phyloP scores from a whole-genome alignment of 108 stramenopile genomes.

The Skeletonema costatum region DNA sequence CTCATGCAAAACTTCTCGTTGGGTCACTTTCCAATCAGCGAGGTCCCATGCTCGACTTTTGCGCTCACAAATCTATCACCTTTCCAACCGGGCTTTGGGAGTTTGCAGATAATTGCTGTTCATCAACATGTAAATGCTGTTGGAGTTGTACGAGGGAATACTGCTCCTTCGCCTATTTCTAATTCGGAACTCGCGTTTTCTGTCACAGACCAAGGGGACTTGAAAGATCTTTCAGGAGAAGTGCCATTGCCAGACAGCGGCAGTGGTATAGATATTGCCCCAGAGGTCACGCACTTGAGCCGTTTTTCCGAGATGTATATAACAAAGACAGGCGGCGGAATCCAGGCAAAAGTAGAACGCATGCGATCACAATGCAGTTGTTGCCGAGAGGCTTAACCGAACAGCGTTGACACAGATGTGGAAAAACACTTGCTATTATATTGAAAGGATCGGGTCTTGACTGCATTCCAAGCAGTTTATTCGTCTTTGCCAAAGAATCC shows the following conservation, averaged over 20 bases:
- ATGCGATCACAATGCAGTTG: conserved; percentile 70
- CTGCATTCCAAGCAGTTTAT: conserved; percentile 29
- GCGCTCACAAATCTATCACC: conserved; percentile 86
- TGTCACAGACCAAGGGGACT: conserved; percentile 72
- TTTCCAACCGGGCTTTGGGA: conserved; percentile 79
- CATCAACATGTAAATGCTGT: conserved; percentile 70
- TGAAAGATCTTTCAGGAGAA: conserved; percentile 49
- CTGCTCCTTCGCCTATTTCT: background rate
- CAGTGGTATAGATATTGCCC: conserved; percentile 59
- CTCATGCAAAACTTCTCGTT: conserved; percentile 74
- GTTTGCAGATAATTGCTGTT: conserved; percentile 74
- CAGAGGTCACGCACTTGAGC: conserved; percentile 79
- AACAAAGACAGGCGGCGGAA: conserved; percentile 51
- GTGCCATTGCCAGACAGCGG: conserved; percentile 9
- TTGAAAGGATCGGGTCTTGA: conserved; percentile 62
- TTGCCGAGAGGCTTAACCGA: conserved; percentile 64
- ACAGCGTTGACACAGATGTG: conserved; percentile 76
- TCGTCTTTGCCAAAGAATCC: conserved; percentile 40
- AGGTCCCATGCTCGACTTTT: conserved; percentile 78
- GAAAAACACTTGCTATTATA: conserved; percentile 61
- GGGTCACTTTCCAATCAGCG: conserved; percentile 67
- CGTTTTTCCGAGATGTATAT: conserved; percentile 78
- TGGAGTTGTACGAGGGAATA: conserved; percentile 41
- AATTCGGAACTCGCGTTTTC: conserved; percentile 54
- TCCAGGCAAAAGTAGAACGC: conserved; percentile 62